These are phyloP conservation scores for Exophiala mesophila DNA, from an alignment of 2,329 filamentous ascomycete genomes.

Conservation along the genomic window DNA sequence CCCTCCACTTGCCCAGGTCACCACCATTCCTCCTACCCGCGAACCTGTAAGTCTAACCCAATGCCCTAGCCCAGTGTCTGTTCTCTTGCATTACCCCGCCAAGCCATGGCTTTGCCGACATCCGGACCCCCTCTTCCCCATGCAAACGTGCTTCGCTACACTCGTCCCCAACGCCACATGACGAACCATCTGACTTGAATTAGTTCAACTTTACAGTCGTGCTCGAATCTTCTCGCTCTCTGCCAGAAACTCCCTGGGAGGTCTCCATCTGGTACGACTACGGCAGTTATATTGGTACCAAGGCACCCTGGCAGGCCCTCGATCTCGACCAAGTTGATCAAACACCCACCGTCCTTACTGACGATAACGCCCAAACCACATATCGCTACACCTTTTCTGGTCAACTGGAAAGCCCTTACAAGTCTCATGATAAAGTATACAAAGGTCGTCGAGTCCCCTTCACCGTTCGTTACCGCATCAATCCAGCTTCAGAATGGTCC, in stretches of 20 bases:
- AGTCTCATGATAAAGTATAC: slow-evolving; percentile 18
- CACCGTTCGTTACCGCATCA: slow-evolving; percentile 41
- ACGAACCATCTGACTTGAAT: no score
- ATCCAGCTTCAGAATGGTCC: slow-evolving; percentile 36
- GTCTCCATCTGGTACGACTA: slow-evolving; percentile 71
- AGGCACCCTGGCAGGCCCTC: slow-evolving; percentile 50
- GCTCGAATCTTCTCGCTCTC: slow-evolving; percentile 58
- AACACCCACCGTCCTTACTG: slow-evolving; percentile 27
- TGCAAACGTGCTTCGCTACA: no score
- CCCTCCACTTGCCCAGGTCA: slow-evolving; percentile 72
- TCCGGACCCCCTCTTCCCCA: no score
- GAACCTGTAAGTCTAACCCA: slow-evolving; percentile 34
- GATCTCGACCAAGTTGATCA: slow-evolving; percentile 44
- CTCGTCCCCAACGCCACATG: no score
- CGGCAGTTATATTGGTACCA: slow-evolving; percentile 39
- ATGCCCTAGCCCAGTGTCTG: slow-evolving; percentile 2
- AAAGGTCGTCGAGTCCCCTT: slow-evolving; percentile 32
- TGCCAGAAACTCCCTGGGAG: slow-evolving; percentile 60
- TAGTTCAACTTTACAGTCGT: slow-evolving; percentile 61
- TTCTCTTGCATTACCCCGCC: no score
- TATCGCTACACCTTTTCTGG: slow-evolving; percentile 33
- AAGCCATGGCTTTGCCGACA: no score
- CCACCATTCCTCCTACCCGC: slow-evolving; percentile 48
- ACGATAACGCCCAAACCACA: slow-evolving; percentile 25
- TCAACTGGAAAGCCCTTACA: slow-evolving; percentile 23